Evolutionary conservation across 768 basidiomycete genomes (phyloP), one percentile per base, ranked within the genome.

Genomic region (Saitozyma podzolica): DNA sequence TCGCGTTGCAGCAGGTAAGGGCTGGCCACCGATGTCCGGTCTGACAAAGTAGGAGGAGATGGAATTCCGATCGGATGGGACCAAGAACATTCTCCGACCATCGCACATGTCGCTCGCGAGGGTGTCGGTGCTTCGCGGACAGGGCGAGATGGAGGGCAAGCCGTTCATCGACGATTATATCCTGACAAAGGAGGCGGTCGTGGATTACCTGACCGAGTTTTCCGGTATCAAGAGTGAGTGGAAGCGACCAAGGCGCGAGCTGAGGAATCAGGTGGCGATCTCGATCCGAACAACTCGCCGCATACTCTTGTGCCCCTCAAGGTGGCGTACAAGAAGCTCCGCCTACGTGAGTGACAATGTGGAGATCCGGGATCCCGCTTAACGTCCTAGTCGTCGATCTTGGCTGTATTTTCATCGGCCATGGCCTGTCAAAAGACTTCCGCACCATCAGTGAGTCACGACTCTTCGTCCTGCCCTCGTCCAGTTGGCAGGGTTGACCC

Each of bases 121-220:
- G 20, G 96, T 99, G 0, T 97, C 94, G 3, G 94, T 95, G 14
- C 79, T 98, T 50, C 86, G 96, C 10, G 94, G 95, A 2, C 84
- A 89, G 70, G 93, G 92, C 0, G 83, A 83, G 0, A 86, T 86
- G 63, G 86, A 89, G 72, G 91, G 91, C 4, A 76, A 89, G 11
- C 95, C 96, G 2, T 96, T 98, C 80, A 96, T 99, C 68, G 96
- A 98, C 69, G 96, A 99, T 72, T 90, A 99, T 72, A 98, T 98
- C 43, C 91, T 96, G 70, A 96, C 93, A 2, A 95, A 91, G 68
- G 95, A 97, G 73, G 84, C 86, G 7, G 92, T 99, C 54, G 92
- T 96, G 37, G 93, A 99, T 80, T 98, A 97, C 76, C 80, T 99
- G 69, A 99, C 96, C 0, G 94, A 97, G 78, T 98, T 88, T 74